Conservation (phyloP, 257 asterid species). For the Linderniella brevidens region DNA sequence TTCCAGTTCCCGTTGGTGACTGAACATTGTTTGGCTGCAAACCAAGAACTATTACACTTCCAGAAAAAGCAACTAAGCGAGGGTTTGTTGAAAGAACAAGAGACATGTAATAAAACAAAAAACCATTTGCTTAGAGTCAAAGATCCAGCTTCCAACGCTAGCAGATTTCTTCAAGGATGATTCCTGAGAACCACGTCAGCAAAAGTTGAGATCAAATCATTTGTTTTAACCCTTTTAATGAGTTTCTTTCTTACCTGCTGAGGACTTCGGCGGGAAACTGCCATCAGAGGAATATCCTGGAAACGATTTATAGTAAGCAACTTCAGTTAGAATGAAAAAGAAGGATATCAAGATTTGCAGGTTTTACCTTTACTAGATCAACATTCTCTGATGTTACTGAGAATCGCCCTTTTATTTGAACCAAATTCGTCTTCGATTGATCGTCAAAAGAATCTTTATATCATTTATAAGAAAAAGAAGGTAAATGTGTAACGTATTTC, state of each 20-base stretch:
- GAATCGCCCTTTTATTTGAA: conserved; percentile 86
- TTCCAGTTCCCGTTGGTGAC: conserved; percentile 40
- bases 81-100: too few relatives aligned
- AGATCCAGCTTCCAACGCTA: conserved; percentile 87
- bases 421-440: conserved; percentile 71
- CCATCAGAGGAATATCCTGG: conserved; percentile 71
- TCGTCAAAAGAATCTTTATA: conserved; percentile 78
- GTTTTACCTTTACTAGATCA: conserved; percentile 84
- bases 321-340: conserved; percentile 11
- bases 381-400: conserved; percentile 98
- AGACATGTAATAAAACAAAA: too few relatives aligned
- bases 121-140: conserved; percentile 65
- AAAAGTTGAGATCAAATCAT: too few relatives aligned
- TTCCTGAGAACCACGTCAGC: conserved; percentile 33
- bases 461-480: conserved; percentile 18
- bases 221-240: too few relatives aligned
- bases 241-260: conserved; percentile 23
- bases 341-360: conserved; percentile 8
- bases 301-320: conserved; percentile 28
- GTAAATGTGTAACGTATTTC: too few relatives aligned
- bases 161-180: conserved; percentile 88
- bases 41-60: conserved; percentile 2
- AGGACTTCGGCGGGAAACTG: conserved; percentile 60
- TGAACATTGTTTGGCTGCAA: conserved; percentile 55
- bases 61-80: conserved; percentile 8